Base-by-base conservation (phyloP, 768 basidiomycete genomes). In the Collybiopsis confluens region DNA sequence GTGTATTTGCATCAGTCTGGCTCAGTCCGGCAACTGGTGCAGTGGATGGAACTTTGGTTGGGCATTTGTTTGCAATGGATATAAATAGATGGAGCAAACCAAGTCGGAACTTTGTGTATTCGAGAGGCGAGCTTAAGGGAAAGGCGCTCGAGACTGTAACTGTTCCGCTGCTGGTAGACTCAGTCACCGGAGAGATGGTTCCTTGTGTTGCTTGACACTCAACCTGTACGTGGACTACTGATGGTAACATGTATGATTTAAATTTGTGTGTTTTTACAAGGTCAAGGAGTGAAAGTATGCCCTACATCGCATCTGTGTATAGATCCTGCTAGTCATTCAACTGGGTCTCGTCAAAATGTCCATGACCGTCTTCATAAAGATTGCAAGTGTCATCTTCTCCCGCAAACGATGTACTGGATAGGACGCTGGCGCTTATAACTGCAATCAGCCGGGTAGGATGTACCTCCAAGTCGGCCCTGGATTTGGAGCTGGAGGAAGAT, bases 201-300 rank as follows among this genome's bases (percentile, higher is more conserved):
- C 46, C 33, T 16, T 35, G 46, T 27, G 26, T 28, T 35, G 4
- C n/a, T 6, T 18, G 46, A 48, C 28, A 48, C 46, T 48, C 46
- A 10, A 48, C 46, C 4, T 48, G 46, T 48, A 48, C 30, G 46
- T 48, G 18, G 15, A 20, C 20, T 11, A 21, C 3, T n/a, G 24
- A 8, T 48, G 13, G 9, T 36, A 48, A 21, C 6, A 20, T 24
- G n/a, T n/a, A 4, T 9, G 18, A 3, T 21, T n/a, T 20, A 2
- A 36, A n/a, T 20, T 30, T 20, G 11, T 7, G 26, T 26, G 7
- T 47, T 13, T 5, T 36, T 48, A 1, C 5, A 45, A 54, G 53
- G 53, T 44, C 53, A 47, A 37, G 53, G 53, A 11, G 35, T 54
- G 16, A 54, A 54, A 46, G 20, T 54, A 16, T 54, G 53, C 37